Evolutionary conservation across 768 basidiomycete species (phyloP), one percentile per base, ranked within the genome.

Genomic region (Xerocomus brunneocitrinus): DNA sequence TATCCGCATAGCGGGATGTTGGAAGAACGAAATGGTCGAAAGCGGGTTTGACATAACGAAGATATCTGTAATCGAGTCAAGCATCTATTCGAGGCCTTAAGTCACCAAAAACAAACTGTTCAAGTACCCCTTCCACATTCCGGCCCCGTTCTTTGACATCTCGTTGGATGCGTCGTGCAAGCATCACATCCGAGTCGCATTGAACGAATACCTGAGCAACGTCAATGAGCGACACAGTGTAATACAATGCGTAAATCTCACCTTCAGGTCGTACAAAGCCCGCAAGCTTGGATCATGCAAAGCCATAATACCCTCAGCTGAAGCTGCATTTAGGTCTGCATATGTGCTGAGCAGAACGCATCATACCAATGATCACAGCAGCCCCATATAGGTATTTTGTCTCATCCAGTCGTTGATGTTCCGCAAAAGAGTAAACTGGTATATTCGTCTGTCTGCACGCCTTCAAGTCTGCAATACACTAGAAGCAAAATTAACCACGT

Each of bases 141-240:
- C 97, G 75, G 0, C 91, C 91, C 42, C 97, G 81, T 67, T 99
- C 94, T 61, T 83, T 80, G 16, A 91, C 81, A 63, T 98, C 97
- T 50, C 97, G 79, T 57, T 82, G 77, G 50, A 99, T 87, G 36
- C 97, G 83, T 53, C 97, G 83, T 1, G 95, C 92, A 45, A 99
- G 85, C 97, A 99, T 99, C 22, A 98, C 74, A 68, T 99, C 97
- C 8, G 94, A 87, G 66, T 98, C 94, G 54, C 88, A 90, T 74
- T 95, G 91, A 7, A 94, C 92, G 58, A 91, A 94, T 4, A 94
- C 76, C 87, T 91, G 50, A 8, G 44, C 7, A 14, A 30, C 3
- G 32, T 55, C 27, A 47, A 16, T 41, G 0, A 40, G 39, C 9
- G 30, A 52, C 8, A 16, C 12, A 5, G 14, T 4, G 25, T 35